These are phyloP conservation scores for Pestalotiopsis sp. DNA, from an alignment of 2,329 filamentous ascomycete species.

Conservation along the genomic window DNA sequence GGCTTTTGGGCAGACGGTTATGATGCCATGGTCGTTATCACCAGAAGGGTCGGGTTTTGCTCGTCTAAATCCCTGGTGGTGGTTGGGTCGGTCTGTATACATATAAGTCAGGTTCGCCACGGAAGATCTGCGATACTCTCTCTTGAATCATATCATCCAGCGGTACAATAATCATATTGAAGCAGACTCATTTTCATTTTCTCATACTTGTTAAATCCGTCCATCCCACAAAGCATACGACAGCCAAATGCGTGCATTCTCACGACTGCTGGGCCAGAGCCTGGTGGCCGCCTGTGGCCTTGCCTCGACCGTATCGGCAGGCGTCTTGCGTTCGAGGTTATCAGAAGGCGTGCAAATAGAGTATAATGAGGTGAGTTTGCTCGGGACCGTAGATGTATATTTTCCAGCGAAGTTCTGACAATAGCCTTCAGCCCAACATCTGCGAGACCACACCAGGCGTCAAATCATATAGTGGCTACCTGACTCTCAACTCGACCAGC, in stretches of 20 bases:
- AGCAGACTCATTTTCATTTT: background rate
- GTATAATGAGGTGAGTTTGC: constrained; percentile 50
- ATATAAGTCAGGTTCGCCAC: background rate
- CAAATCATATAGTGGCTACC: constrained; percentile 64
- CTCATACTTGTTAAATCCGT: background rate
- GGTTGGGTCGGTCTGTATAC: background rate
- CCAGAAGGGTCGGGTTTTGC: background rate
- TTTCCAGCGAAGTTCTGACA: background rate
- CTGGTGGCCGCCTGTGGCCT: background rate
- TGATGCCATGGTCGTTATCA: background rate
- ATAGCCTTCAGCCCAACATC: constrained; percentile 49
- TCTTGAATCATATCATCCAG: background rate
- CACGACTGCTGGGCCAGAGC: constrained; percentile 1
- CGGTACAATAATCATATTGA: background rate
- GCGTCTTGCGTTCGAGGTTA: constrained; percentile 6
- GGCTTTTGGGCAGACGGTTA: background rate
- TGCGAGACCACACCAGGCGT: constrained; percentile 53
- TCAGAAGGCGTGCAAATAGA: constrained; percentile 34
- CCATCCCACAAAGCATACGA: background rate
- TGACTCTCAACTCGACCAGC: constrained; percentile 50
- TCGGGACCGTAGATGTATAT: background rate
- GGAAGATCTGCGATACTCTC: background rate
- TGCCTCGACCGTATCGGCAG: background rate
- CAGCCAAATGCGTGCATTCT: background rate
- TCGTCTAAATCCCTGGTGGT: background rate